These are phyloP conservation scores for Colletotrichum lentis DNA, from an alignment of 2,329 filamentous ascomycete genomes.

Conservation along the genomic window DNA sequence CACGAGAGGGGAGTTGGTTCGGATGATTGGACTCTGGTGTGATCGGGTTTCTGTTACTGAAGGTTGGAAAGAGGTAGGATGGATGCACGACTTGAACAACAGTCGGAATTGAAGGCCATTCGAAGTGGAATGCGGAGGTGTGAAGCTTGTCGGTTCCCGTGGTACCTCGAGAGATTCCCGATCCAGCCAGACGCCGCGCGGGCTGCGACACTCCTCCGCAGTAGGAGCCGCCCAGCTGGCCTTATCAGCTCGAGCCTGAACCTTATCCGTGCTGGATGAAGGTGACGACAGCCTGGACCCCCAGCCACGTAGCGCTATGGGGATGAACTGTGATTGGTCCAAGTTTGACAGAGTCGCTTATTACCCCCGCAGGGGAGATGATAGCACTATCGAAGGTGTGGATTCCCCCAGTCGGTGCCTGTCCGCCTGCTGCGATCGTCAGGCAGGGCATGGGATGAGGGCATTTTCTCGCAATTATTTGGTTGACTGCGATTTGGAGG, in stretches of 20 bases:
- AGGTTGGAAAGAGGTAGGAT: not conserved
- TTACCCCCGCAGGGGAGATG: not conserved
- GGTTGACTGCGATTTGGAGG: not conserved
- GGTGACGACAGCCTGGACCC: slow-evolving; percentile 36
- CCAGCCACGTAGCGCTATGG: slow-evolving; percentile 25
- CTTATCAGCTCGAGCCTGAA: slow-evolving; percentile 35
- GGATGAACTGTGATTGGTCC: slow-evolving; percentile 16
- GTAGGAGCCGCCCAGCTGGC: slow-evolving; percentile 32
- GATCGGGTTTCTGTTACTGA: not conserved
- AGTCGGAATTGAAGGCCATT: slow-evolving; percentile 1
- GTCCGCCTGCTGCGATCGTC: slow-evolving; percentile 16
- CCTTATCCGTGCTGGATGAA: slow-evolving; percentile 37
- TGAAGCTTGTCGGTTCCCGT: slow-evolving; percentile 12
- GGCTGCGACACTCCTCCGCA: slow-evolving; percentile 4
- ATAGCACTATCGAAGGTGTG: slow-evolving; percentile 17
- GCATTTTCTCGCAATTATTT: not conserved
- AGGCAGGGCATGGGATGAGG: slow-evolving; percentile 13
- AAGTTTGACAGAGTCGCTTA: slow-evolving; percentile 5
- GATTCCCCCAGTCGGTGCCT: slow-evolving; percentile 11
- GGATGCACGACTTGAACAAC: not conserved
- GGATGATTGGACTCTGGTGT: slow-evolving; percentile 4
- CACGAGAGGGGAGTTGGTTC: not conserved
- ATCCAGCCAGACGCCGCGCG: slow-evolving; percentile 21
- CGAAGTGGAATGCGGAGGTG: slow-evolving; percentile 2
- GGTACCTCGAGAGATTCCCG: slow-evolving; percentile 10